phyloP scores from a whole-genome alignment of 345 rosid species.

The Erodium maritimum region DNA sequence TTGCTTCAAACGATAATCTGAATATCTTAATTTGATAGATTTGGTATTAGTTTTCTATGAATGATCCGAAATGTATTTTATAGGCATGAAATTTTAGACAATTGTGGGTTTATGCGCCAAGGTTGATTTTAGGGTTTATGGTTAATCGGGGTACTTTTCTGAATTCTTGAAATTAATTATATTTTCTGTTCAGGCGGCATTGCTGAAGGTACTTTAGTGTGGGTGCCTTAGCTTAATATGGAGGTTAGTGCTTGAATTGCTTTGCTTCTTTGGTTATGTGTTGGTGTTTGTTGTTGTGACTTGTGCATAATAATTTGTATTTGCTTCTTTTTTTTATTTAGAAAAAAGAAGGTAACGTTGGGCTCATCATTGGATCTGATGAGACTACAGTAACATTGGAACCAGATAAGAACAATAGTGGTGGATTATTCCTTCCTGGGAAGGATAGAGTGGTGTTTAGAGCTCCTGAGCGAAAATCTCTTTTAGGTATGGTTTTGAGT shows the following conservation, averaged over 20 bases:
- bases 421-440: conserved; percentile 25
- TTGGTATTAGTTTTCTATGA: no score
- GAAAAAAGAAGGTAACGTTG: conserved; percentile 4
- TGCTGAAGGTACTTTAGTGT: not conserved
- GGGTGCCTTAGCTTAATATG: not conserved
- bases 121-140: not conserved
- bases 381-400: conserved; percentile 22
- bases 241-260: not conserved
- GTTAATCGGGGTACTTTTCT: not conserved
- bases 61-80: no score
- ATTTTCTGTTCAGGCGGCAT: not conserved
- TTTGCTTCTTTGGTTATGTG: not conserved
- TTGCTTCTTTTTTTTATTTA: not conserved
- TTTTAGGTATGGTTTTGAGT: conserved; percentile 23
- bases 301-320: not conserved
- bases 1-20: no score
- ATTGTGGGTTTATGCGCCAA: no score
- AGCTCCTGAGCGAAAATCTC: conserved; percentile 42
- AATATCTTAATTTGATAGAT: no score
- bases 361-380: conserved; percentile 18
- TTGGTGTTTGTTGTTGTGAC: not conserved
- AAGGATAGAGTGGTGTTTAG: conserved; percentile 40
- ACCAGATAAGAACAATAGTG: conserved; percentile 22
- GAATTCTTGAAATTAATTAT: no score
- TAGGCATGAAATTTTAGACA: no score